Evolutionary conservation across 192 early-diverging fungal genomes (phyloP), one percentile per base, ranked within the genome.

Genomic region (Backusella circina): DNA sequence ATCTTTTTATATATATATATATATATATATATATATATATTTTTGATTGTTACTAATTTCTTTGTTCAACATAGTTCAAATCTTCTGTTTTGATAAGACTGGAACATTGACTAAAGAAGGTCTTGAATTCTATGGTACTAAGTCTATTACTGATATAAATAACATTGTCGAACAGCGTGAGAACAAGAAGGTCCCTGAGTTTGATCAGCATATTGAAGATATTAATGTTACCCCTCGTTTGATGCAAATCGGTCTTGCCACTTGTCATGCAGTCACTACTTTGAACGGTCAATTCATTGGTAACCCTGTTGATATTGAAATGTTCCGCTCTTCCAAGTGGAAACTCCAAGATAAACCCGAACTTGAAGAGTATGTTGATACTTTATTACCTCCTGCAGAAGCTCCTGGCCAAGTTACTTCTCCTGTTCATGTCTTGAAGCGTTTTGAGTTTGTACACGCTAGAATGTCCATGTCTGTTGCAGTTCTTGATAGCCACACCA

Each of bases 51-150:
- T 10, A 54, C 21, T 57, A 8, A 57, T 57, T 57, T 35, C 21
- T 36, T 26, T 67, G 36, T 67, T 41, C 39, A 41, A n/a, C 8
- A 15, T 67, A 70, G 86, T 89, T 18, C 88, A 90, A 78, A 79
- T 92, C 39, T 91, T 91, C 75, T 89, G 88, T 79, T 92, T 92
- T 74, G 91, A 91, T 76, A 91, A 92, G 76, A 90, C 90, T 44
- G 91, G 91, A 35, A 93, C 91, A 23, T 79, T 93, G 35, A 93
- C 90, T 7, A 90, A 88, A 71, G 91, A 93, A 77, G 91, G 91
- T 15, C 83, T 93, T 18, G 86, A 91, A 70, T 92, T 90, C 75
- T 80, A 77, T 76, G 85, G 85, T 37, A 79, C 66, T 15, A 57
- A 83, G 28, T 65, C 79, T 13, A 50, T 80, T 3, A n/a, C 39